Evolutionary conservation across 73 alveolate species (phyloP), one percentile per base, ranked within the genome.

Genomic region (Blepharisma japonicum): DNA sequence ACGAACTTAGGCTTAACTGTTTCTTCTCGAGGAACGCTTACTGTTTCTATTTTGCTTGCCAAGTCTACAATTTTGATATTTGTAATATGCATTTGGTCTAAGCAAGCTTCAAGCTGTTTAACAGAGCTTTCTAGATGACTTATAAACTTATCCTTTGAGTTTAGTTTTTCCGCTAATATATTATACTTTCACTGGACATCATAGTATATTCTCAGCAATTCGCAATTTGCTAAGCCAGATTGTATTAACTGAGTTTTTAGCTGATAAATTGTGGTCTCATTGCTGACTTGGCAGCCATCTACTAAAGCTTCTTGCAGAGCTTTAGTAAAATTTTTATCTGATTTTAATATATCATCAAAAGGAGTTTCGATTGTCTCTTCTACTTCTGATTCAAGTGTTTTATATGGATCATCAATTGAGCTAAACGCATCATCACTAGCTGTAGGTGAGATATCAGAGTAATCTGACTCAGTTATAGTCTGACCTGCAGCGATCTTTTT

Each of bases 101-200:
- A 1, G n/a, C 14, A 14, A 25, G 14, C 23, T 61, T 61, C 74
- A 25, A 14, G 23, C 49, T 14, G 47, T 25, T 61, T n/a, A 9
- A 61, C 11, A 2, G 14, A 14, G 4, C 4, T 25, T 61, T 14
- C 38, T 61, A 20, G 74, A 39, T 14, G 23, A 8, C 23, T 61
- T 8, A 61, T 61, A 25, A 61, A 4, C 5, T 61, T 61, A 61
- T n/a, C 5, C 49, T 39, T 14, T 2, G 23, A 39, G 46, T 61
- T 61, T 25, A 61, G 39, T 61, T 61, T 61, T 61, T 61, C 74
- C 2, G 47, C 18, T 18, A 61, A 25, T 14, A 61, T n/a, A 2
- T 61, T 61, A 39, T 61, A 61, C 5, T 61, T 61, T 1, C 74
- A 61, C 2, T 14, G 74, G 4, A 61, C 47, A n/a, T 61, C 74